phyloP scores from a whole-genome alignment of 2,329 filamentous ascomycete genomes.

The Camillea tinctor region DNA sequence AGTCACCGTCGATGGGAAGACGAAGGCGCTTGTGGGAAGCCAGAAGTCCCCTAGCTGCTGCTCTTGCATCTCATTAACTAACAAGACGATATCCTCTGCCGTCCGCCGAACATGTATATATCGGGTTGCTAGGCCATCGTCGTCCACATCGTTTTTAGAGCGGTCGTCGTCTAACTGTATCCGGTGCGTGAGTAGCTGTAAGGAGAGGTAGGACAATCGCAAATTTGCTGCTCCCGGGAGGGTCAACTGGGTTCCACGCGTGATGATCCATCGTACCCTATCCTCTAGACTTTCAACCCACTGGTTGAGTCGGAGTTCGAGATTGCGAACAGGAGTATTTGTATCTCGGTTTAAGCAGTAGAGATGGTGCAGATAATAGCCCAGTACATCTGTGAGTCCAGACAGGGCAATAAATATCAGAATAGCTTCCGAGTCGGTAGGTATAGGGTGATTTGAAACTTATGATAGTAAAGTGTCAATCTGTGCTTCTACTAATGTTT shows the following conservation, averaged over 20 bases:
- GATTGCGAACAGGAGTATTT: slow-evolving; percentile 2
- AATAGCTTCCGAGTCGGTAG: slow-evolving; percentile 24
- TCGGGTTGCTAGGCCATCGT: slow-evolving; percentile 23
- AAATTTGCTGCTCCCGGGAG: slow-evolving; percentile 49
- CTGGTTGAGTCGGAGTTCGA: slow-evolving; percentile 24
- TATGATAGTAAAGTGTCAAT: background rate
- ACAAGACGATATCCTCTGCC: slow-evolving; percentile 48
- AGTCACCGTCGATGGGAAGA: slow-evolving; percentile 48
- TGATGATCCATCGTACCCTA: slow-evolving; percentile 39
- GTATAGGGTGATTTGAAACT: slow-evolving; percentile 23
- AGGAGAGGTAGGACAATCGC: slow-evolving; percentile 48
- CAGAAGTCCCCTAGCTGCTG: slow-evolving; percentile 48
- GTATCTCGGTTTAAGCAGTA: slow-evolving; percentile 35
- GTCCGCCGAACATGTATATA: slow-evolving; percentile 44
- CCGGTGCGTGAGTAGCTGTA: slow-evolving; percentile 45
- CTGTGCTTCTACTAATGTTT: background rate
- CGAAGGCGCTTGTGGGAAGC: slow-evolving; percentile 47
- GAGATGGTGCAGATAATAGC: slow-evolving; percentile 35
- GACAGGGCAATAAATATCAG: slow-evolving; percentile 45
- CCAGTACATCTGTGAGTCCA: slow-evolving; percentile 43
- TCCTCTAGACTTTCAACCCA: slow-evolving; percentile 45
- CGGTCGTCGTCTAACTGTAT: slow-evolving; percentile 43
- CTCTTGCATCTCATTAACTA: slow-evolving; percentile 45
- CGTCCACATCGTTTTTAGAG: slow-evolving; percentile 21
- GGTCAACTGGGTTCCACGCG: slow-evolving; percentile 41